Evolutionary conservation across 176 grass and related monocot genomes (phyloP), one percentile per base, ranked within the genome.

Genomic region (Alloteropsis semialata): DNA sequence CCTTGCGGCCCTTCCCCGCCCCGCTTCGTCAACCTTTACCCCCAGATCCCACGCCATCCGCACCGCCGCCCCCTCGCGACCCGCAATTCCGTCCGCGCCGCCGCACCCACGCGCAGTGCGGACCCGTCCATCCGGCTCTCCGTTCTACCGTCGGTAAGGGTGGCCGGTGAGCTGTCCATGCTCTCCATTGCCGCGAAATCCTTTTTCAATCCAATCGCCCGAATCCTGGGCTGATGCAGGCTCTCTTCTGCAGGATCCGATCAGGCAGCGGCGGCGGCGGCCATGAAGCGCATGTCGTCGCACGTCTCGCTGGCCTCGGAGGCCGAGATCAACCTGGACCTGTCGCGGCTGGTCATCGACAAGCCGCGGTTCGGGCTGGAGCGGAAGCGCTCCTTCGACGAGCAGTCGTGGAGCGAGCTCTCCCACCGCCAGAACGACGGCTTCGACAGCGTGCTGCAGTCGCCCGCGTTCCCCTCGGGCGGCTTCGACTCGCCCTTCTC

Each of bases 371-470:
- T 84, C 50, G 78, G 77, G 8, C 64, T 98, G 42, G 96, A 98
- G 78, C 74, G 96, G 53, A 92, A 91, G 84, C 78, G 88, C 69
- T 98, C 96, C 25, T 89, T 98, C 22, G 95, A 98, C 15, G 92
- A 95, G 63, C 82, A 86, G 75, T 98, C 95, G 22, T 86, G 89
- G 83, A 94, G 89, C 21, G 92, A 94, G 72, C 86, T 98, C 74
- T 69, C 82, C 3, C 79, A 94, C 38, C 48, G 86, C 51, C 50
- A 57, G 0, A 86, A 86, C 0, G 90, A 95, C 2, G 90, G 89
- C 72, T 88, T 88, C 13, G 92, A 97, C 29, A 94, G 84, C 73
- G 59, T 86, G 17, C 65, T 93, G 43, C 86, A 86, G 13, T 96
- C 92, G 2, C 92, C 90, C 0, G 80, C 87, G 8, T 80, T 84